Percentiles rank a stretch among this genome's conserved stretches.
phyloP scores from a whole-genome alignment of 2,329 filamentous ascomycete species.

The Botrytis fragariae region DNA sequence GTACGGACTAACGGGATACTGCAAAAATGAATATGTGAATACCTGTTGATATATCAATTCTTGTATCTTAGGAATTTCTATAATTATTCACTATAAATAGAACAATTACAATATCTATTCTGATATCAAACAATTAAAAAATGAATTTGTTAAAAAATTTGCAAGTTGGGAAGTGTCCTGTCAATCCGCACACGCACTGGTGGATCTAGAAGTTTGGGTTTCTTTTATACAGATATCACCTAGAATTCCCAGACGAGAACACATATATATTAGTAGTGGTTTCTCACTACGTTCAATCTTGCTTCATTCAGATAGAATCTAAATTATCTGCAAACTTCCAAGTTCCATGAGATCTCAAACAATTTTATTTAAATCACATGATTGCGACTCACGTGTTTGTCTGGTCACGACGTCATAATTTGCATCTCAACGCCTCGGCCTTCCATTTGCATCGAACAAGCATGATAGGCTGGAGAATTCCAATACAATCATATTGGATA shows the following conservation, averaged over 20 bases:
- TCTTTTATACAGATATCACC: no score
- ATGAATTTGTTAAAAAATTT: no score
- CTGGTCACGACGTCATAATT: neutral
- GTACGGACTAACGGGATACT: neutral
- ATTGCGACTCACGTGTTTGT: neutral
- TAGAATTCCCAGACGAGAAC: accelerated
- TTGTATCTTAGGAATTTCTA: no score
- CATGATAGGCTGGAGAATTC: neutral
- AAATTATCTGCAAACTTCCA: neutral
- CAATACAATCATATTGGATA: neutral
- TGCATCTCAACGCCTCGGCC: neutral
- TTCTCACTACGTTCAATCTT: neutral
- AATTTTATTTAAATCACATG: neutral
- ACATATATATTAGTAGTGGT: neutral
- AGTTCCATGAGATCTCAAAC: neutral
- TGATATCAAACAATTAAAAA: no score
- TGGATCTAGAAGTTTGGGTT: no score
- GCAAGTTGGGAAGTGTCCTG: no score
- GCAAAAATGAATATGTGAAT: no score
- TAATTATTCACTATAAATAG: no score
- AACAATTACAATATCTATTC: no score
- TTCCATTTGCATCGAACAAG: neutral
- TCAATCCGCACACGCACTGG: no score
- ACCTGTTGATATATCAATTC: no score
- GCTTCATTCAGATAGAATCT: neutral